Evolutionary conservation across 2,329 filamentous ascomycete genomes (phyloP), one percentile per base, ranked within the genome.

Genomic region (Conoideocrella luteorostrata): DNA sequence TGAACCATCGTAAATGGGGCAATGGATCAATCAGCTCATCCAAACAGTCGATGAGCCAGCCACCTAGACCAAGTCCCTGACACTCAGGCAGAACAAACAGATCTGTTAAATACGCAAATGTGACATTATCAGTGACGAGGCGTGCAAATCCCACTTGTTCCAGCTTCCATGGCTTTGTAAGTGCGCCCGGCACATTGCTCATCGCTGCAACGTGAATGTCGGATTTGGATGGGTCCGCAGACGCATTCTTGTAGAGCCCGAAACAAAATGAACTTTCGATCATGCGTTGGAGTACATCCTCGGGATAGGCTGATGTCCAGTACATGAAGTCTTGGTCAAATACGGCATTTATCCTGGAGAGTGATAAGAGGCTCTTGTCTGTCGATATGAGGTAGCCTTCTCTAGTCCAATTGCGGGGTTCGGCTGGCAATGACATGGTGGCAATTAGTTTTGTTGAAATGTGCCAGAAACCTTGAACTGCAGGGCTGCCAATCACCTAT

Each of bases 41-140:
- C 15, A 82, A 59, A 50, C 78, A 81, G 2, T 63, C 53, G 46
- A 84, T 68, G 47, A 86, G 57, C 78, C 79, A 86, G 26, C 63
- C 70, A 1, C 77, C 82, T 1, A 86, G 63, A 0, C 82, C 80
- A 6, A 68, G 62, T 1, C 73, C 70, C 53, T 80, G 78, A 46
- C 76, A 71, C 17, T 67, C 62, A 0, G 71, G 65, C 1, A 75
- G 56, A 4, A 86, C 63, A 58, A 79, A 86, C 0, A 85, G 75
- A 50, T 86, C 82, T 1, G 80, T 80, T 11, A 66, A 41, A 22
- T 83, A 86, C 3, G 72, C 74, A 50, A 85, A 78, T 0, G 81
- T 82, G 9, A 75, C 68, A 46, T 71, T 71, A 56, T 87, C 84
- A 0, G 82, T 87, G 38, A 86, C 63, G 5, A 82, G 59, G 13